Percentiles rank a stretch among this genome's conserved stretches.
Conservation (phyloP, 192 early-diverging fungal species). For the Linnemannia zychae region DNA sequence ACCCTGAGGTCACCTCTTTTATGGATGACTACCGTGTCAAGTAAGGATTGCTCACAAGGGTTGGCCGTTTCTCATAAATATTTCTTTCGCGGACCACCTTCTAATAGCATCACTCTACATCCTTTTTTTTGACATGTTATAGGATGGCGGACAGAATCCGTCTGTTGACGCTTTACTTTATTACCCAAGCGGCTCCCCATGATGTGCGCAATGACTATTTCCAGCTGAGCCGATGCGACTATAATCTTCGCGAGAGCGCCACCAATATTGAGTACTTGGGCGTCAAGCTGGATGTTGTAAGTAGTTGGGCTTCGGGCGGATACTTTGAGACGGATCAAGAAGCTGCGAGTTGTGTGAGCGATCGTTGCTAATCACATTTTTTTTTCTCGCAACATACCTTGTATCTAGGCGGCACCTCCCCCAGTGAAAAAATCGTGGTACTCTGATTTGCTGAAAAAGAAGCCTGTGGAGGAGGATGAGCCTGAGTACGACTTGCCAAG, state of each 20-base stretch:
- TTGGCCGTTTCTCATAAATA: background rate
- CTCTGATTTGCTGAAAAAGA: slow-evolving; percentile 45
- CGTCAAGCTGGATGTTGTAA: slow-evolving; percentile 53
- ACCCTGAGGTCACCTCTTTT: slow-evolving; percentile 81
- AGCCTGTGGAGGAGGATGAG: slow-evolving; percentile 63
- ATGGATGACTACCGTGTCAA: slow-evolving; percentile 77
- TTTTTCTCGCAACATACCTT: background rate
- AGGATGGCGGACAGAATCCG: slow-evolving; percentile 71
- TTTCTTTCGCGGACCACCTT: too few relatives aligned
- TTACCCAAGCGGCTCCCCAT: slow-evolving; percentile 46
- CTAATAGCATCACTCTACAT: background rate
- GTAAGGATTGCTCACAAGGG: slow-evolving; percentile 9
- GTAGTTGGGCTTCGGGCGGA: background rate
- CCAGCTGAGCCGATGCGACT: slow-evolving; percentile 50
- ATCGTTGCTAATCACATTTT: background rate
- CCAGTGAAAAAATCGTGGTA: slow-evolving; percentile 48
- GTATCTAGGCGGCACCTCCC: slow-evolving; percentile 42
- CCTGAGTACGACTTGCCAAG: slow-evolving; percentile 81
- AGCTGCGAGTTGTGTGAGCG: background rate
- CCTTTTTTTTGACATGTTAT: slow-evolving; percentile 41
- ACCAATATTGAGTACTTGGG: slow-evolving; percentile 52
- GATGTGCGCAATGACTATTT: slow-evolving; percentile 47
- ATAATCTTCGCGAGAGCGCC: slow-evolving; percentile 46
- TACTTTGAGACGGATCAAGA: background rate
- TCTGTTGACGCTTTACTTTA: slow-evolving; percentile 46